phyloP scores from a whole-genome alignment of 192 early-diverging fungal species.

The Coemansia sp. region DNA sequence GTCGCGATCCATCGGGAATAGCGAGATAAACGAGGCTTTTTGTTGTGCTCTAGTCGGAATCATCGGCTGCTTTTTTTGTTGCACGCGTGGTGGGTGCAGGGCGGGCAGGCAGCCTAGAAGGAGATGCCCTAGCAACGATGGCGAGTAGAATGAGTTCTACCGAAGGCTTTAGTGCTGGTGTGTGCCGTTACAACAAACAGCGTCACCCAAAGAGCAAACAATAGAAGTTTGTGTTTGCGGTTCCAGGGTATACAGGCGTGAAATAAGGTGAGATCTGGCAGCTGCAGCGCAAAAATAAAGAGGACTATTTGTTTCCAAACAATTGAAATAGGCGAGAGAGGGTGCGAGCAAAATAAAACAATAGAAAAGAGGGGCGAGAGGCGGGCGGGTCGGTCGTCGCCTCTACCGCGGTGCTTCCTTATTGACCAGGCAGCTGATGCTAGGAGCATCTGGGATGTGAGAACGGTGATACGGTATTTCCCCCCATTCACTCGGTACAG shows the following conservation, averaged over 20 bases:
- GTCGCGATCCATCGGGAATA: conserved; percentile 8
- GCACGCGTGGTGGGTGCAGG: neutral
- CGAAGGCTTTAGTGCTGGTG: neutral
- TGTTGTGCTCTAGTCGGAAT: conserved; percentile 1
- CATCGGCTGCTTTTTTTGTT: neutral
- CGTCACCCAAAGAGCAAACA: no score
- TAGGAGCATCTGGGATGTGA: neutral
- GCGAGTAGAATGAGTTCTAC: neutral
- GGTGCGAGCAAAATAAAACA: neutral
- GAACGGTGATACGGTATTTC: neutral
- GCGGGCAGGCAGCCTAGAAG: neutral
- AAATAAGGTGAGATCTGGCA: neutral
- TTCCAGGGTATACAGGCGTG: no score
- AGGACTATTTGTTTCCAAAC: conserved; percentile 2
- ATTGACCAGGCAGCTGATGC: neutral
- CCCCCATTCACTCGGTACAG: neutral
- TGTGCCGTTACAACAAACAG: neutral
- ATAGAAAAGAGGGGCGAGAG: neutral
- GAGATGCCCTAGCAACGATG: neutral
- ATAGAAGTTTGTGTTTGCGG: no score
- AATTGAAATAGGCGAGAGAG: conserved; percentile 1
- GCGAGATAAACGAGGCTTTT: conserved; percentile 4
- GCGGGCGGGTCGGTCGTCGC: neutral
- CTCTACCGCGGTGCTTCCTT: neutral
- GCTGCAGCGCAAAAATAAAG: neutral